Conservation (phyloP, 129 eudicot genomes). For the Mikania micrantha region DNA sequence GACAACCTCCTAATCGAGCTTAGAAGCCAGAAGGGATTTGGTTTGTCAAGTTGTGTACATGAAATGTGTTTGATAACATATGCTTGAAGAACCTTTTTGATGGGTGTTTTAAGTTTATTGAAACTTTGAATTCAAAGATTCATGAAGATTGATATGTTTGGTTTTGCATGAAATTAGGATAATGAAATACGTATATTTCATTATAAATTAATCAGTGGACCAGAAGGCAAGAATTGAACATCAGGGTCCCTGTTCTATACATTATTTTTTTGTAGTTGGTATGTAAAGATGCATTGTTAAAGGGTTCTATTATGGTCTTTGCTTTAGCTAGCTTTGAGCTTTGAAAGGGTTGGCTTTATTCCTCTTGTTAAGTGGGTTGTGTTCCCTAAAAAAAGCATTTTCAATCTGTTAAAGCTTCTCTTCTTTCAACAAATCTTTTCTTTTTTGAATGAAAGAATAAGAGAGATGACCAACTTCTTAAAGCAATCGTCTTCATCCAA, state of each 20-base stretch:
- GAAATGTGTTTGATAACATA: constrained; percentile 7
- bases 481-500: constrained; percentile 23
- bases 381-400: constrained; percentile 54
- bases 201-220: constrained; percentile 16
- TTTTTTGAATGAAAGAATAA: constrained; percentile 28
- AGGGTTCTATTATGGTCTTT: constrained; percentile 34
- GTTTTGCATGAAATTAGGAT: constrained; percentile 27
- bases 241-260: constrained; percentile 25
- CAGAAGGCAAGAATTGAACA: constrained; percentile 16
- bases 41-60: constrained; percentile 17
- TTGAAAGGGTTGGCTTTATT: constrained; percentile 38
- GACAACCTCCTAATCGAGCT: constrained; percentile 49
- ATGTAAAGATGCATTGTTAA: constrained; percentile 33
- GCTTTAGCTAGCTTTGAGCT: constrained; percentile 39
- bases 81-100: constrained; percentile 22
- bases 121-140: constrained; percentile 34
- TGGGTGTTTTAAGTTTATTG: constrained; percentile 9
- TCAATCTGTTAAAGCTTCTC: constrained; percentile 43
- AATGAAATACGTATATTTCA: constrained; percentile 13
- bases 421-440: constrained; percentile 41
- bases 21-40: constrained; percentile 22
- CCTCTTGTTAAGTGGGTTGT: constrained; percentile 49
- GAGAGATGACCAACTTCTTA: constrained; percentile 24
- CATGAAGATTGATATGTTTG: constrained; percentile 31
- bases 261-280: constrained; percentile 39